A percentile compares a stretch with the other conserved stretches of the same genome.
These are phyloP conservation scores for Eucalyptus sp. DNA, from an alignment of 345 rosid genomes.

Conservation along the genomic window DNA sequence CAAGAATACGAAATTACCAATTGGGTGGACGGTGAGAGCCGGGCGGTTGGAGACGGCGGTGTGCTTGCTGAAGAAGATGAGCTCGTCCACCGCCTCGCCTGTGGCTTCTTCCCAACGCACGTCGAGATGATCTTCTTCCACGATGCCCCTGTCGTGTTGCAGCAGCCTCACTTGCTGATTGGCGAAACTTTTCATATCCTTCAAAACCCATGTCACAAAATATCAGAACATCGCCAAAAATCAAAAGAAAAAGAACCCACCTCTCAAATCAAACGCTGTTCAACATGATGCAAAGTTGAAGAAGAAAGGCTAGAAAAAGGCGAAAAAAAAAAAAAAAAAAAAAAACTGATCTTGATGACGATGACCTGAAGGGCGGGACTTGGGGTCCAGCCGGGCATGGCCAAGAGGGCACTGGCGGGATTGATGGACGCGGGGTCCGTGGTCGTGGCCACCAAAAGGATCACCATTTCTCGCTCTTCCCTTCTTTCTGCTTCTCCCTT, in stretches of 20 bases:
- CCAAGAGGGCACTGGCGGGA: slow-evolving; percentile 65
- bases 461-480: slow-evolving; percentile 37
- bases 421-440: slow-evolving; percentile 83
- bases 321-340: neutral
- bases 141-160: slow-evolving; percentile 52
- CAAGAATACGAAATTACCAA: slow-evolving; percentile 22
- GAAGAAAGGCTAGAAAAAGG: neutral
- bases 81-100: slow-evolving; percentile 69
- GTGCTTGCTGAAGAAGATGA: slow-evolving; percentile 87
- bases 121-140: slow-evolving; percentile 74
- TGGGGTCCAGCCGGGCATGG: slow-evolving; percentile 59
- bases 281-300: neutral
- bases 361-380: slow-evolving; percentile 41
- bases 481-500: neutral
- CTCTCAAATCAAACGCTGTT: neutral
- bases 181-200: slow-evolving; percentile 48
- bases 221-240: neutral
- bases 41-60: slow-evolving; percentile 91
- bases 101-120: slow-evolving; percentile 76
- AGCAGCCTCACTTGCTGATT: slow-evolving; percentile 51
- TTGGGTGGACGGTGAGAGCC: slow-evolving; percentile 83
- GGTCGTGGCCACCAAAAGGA: slow-evolving; percentile 67
- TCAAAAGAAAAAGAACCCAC: neutral
- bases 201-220: neutral
- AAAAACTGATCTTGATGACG: neutral